Conservation (phyloP, 371 early-diverging fungal genomes). For the Synchytrium microbalum region DNA sequence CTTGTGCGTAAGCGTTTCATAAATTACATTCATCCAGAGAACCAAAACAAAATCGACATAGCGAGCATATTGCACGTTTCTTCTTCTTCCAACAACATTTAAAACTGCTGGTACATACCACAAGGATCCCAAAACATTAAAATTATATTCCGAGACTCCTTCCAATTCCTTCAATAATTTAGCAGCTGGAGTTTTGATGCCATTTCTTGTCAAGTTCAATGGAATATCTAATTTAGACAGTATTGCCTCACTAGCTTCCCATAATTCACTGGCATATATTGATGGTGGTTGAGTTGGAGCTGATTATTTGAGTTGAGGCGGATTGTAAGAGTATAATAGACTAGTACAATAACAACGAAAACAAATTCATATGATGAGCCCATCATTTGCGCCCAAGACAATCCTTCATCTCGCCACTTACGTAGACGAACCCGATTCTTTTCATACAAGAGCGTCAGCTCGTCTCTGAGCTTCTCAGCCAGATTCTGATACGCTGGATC, state of each 20-base stretch:
- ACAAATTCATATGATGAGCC: too few relatives aligned
- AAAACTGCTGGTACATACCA: background rate
- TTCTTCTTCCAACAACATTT: background rate
- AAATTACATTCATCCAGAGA: too few relatives aligned
- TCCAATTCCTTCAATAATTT: background rate
- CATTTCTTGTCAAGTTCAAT: background rate
- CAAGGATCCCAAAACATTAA: background rate
- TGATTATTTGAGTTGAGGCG: too few relatives aligned
- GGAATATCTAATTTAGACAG: background rate
- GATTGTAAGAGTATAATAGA: too few relatives aligned
- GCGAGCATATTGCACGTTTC: too few relatives aligned
- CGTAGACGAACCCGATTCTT: background rate
- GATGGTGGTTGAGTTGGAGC: too few relatives aligned
- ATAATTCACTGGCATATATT: background rate
- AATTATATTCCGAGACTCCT: background rate
- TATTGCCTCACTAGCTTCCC: background rate
- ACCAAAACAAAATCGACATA: too few relatives aligned
- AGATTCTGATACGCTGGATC: background rate
- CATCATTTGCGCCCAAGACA: too few relatives aligned
- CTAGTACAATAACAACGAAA: too few relatives aligned
- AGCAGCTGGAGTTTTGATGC: background rate
- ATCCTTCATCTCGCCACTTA: too few relatives aligned
- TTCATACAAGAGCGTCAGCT: background rate
- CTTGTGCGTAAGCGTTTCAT: too few relatives aligned
- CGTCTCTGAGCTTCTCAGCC: background rate